Base-by-base conservation (phyloP, 1,284 basidiomycete genomes). In the Cystobasidium pallidum region DNA sequence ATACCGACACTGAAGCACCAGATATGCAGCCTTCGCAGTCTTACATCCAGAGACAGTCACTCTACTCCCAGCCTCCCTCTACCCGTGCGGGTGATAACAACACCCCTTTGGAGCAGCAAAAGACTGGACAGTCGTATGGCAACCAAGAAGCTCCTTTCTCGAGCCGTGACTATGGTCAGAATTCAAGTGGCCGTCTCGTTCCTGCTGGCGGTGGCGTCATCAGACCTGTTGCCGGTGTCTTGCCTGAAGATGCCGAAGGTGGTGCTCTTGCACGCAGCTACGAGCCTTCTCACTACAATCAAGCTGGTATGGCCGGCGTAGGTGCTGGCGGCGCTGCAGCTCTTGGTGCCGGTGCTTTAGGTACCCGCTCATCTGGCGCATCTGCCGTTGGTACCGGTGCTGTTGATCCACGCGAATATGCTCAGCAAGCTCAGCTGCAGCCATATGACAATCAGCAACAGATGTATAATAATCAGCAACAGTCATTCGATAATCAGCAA, bases 21-120 rank as follows among this genome's bases (percentile, higher is more conserved):
- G 62, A 64, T 32, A 64, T 64, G 62, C 43, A 64, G 45, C 62
- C 62, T 51, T 64, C 62, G 3, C 62, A 64, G n/a, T 64, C 62
- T 13, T 64, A 64, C 62, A 64, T 64, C 19, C 43, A 64, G n/a
- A 28, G 62, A 34, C 62, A 64, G 28, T 64, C 62, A 11, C 28
- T 64, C 8, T 64, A 64, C 32, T 64, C 62, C n/a, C 62, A 64
- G 47, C 62, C 62, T 32, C 15, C 43, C 13, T 64, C 62, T 7
- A 64, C 62, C 15, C 34, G 45, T 36, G n/a, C 19, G 3, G 62
- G 58, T 28, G 58, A 61, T 43, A 28, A 43, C 39, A 45, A 61
- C 39, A 11, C 19, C 13, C 62, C 62, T 32, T 24, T 64, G 26
- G 34, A 39, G 41, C 62, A 64, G 24, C 45, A 64, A 41, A 64